Conservation (phyloP, 371 early-diverging fungal species). For the Coemansia sp. region DNA sequence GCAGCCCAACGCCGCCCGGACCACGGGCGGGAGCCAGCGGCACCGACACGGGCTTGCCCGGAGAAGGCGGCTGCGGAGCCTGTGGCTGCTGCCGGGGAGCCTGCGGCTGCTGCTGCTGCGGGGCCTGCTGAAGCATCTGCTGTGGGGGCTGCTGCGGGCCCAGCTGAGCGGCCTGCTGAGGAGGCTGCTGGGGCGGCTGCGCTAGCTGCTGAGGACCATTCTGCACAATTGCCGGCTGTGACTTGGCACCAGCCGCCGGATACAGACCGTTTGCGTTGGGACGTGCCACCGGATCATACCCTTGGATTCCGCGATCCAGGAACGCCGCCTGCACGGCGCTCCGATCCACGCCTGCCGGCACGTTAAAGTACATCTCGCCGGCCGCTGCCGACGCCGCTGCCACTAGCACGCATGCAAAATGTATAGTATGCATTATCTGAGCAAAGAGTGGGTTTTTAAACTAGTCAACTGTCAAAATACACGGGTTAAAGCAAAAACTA, state of each 20-base stretch:
- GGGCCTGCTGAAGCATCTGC: conserved; percentile 5
- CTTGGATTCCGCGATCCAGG: conserved; percentile 25
- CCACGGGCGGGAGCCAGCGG: conserved; percentile 17
- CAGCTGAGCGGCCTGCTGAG: neutral
- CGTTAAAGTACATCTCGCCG: conserved; percentile 29
- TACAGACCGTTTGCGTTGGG: conserved; percentile 19
- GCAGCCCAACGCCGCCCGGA: conserved; percentile 1
- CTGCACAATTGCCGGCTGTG: conserved; percentile 1
- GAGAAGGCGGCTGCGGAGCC: conserved; percentile 7
- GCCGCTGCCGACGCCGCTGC: conserved; percentile 17
- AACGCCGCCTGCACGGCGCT: conserved; percentile 26
- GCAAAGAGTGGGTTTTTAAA: neutral
- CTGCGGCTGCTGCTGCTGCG: conserved; percentile 8
- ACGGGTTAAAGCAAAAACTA: neutral
- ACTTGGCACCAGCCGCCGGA: neutral
- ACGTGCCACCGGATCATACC: conserved; percentile 17
- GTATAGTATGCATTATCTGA: conserved; percentile 18
- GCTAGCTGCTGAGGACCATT: neutral
- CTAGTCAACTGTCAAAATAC: neutral
- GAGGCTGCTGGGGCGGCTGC: neutral
- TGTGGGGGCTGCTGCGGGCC: conserved; percentile 2
- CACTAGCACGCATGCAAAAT: conserved; percentile 19
- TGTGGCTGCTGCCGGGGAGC: neutral
- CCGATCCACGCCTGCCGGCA: conserved; percentile 28
- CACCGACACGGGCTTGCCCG: conserved; percentile 15